Conservation (phyloP, 805 yeast genomes). For the Pichia nakasei region DNA sequence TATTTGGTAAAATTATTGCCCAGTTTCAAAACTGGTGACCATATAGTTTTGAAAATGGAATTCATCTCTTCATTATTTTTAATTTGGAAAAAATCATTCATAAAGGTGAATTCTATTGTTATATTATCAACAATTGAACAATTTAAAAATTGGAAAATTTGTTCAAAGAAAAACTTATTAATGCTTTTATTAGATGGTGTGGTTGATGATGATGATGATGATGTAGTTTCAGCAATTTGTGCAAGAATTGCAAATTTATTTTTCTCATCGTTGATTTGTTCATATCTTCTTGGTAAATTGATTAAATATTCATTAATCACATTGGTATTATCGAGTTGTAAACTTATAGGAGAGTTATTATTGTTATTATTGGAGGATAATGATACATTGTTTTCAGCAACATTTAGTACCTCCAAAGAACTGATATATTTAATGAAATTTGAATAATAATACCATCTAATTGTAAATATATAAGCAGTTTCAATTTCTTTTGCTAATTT, state of each 20-base stretch:
- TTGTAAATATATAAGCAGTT: constrained; percentile 77
- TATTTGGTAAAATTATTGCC: constrained; percentile 41
- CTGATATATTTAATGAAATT: constrained; percentile 70
- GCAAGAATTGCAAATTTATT: constrained; percentile 66
- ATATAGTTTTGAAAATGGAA: constrained; percentile 38
- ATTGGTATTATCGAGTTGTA: constrained; percentile 9
- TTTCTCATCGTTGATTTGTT: constrained; percentile 34
- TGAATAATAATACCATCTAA: constrained; percentile 86
- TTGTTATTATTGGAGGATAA: constrained; percentile 19
- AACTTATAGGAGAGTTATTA: constrained; percentile 6
- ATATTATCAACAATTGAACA: constrained; percentile 69
- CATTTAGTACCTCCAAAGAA: constrained; percentile 56
- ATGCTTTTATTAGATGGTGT: constrained; percentile 26
- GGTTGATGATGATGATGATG: constrained; percentile 14
- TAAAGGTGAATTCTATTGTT: constrained; percentile 65
- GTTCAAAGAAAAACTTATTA: constrained; percentile 59
- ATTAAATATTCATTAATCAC: constrained; percentile 44
- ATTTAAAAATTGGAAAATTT: constrained; percentile 63
- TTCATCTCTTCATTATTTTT: constrained; percentile 34
- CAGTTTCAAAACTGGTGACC: constrained; percentile 42
- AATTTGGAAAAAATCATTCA: constrained; percentile 59
- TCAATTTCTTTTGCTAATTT: constrained; percentile 64
- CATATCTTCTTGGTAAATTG: constrained; percentile 49
- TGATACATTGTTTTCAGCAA: constrained; percentile 28
- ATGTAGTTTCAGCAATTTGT: constrained; percentile 65